These are phyloP conservation scores for Penicillium ochrochloron DNA, from an alignment of 495 filamentous ascomycete species.

Conservation along the genomic window DNA sequence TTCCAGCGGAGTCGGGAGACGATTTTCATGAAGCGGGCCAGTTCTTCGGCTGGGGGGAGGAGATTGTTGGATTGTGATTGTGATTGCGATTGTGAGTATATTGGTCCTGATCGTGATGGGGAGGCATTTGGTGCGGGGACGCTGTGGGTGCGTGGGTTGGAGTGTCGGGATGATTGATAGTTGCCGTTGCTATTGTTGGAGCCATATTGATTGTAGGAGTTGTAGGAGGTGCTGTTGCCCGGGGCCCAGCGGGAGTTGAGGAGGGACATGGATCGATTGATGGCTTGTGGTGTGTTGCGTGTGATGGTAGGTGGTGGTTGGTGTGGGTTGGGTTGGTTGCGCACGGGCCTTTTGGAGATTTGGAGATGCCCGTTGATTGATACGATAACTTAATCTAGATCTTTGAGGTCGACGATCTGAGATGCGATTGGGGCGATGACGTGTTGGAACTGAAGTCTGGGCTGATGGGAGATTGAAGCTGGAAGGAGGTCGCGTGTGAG, in stretches of 20 bases:
- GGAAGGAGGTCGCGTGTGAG: background rate
- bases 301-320: background rate
- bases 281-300: conserved; percentile 3
- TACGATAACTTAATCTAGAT: background rate
- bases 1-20: conserved; percentile 64
- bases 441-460: background rate
- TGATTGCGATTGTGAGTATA: conserved; percentile 20
- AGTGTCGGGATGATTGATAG: background rate
- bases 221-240: conserved; percentile 3
- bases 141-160: conserved; percentile 1
- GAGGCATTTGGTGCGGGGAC: conserved; percentile 18
- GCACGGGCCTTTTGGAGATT: conserved; percentile 3
- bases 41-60: conserved; percentile 45
- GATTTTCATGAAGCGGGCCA: conserved; percentile 60
- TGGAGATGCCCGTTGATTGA: background rate
- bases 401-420: background rate
- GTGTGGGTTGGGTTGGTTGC: background rate
- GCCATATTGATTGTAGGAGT: conserved; percentile 1
- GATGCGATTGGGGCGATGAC: background rate
- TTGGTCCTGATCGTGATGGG: conserved; percentile 17
- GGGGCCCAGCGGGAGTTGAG: conserved; percentile 41
- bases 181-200: background rate
- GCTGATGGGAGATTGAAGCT: background rate
- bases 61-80: conserved; percentile 2
- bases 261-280: conserved; percentile 26